Base-by-base conservation (phyloP, 2,329 filamentous ascomycete species). In the Phoma sp. region DNA sequence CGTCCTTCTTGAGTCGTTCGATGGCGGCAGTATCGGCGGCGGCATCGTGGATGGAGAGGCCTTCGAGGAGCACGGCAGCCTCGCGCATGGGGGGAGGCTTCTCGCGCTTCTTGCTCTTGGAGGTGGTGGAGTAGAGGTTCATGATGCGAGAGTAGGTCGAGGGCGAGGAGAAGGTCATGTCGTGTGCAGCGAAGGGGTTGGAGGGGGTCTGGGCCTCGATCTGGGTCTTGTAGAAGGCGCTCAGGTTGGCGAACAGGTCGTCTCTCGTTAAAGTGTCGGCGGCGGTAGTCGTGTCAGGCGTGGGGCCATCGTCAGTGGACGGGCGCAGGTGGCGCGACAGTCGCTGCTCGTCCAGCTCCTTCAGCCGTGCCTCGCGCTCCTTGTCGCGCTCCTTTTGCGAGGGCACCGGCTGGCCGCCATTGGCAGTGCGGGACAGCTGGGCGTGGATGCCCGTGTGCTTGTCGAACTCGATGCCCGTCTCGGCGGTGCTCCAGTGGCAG, bases 401-500 rank as follows among this genome's bases (percentile, higher is more conserved):
- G 36, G 75, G 74, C 35, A 77, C 68, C 17, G 72, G 67, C 43
- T 73, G 72, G 36, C 77, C 74, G 27, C 77, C 74, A 61, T 83
- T 80, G 3, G 86, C 86, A 52, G 95, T 77, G 65, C 88, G 89
- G 33, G 88, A 79, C 8, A 96, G 80, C 73, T 99, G 95, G 25
- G 84, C 82, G 62, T 91, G 88, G 58, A 99, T 92, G 58, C 92
- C 91, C 55, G 91, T 95, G 9, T 90, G 87, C 66, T 94, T 93
- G 68, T 94, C 91, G 71, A 99, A 96, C 67, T 91, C 87, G 74
- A 99, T 88, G 33, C 90, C 92, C 37, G 96, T 90, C 71, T 99
- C 95, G 47, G 89, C 84, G 1, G 92, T 94, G 60, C 86, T 91
- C 95, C 95, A 99, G 74, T 90, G 88, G 79, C 95, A 99, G 76